These are phyloP conservation scores for Yamadazyma sp. DNA, from an alignment of 1,139 yeast species.

Conservation along the genomic window DNA sequence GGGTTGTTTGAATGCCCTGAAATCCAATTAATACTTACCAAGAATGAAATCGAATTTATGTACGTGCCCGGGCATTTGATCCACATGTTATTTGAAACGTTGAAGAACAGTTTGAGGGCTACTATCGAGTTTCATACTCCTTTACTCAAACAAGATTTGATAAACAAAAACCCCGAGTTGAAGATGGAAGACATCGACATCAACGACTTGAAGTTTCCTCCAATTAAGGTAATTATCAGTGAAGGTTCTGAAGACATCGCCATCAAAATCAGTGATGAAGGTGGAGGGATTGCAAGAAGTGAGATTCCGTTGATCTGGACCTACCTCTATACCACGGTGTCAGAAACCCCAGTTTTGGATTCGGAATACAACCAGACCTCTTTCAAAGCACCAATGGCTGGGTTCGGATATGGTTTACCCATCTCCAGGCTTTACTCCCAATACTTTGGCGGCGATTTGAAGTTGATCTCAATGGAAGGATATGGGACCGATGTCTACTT, in stretches of 20 bases:
- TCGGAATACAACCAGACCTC: constrained; percentile 55
- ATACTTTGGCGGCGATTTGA: constrained; percentile 89
- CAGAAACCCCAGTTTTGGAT: constrained; percentile 68
- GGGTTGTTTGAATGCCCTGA: constrained; percentile 81
- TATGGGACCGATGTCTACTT: constrained; percentile 92
- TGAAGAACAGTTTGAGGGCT: constrained; percentile 81
- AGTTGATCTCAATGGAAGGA: constrained; percentile 88
- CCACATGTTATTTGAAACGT: constrained; percentile 83
- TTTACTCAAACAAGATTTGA: constrained; percentile 35
- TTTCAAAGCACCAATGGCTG: constrained; percentile 91
- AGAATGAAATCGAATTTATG: constrained; percentile 69
- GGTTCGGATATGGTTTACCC: constrained; percentile 90
- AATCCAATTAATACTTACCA: constrained; percentile 72
- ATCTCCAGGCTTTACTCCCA: constrained; percentile 83
- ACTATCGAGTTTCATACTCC: constrained; percentile 75
- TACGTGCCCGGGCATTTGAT: constrained; percentile 89
- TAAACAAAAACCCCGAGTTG: constrained; percentile 43
- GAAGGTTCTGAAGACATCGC: constrained; percentile 92
- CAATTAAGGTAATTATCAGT: constrained; percentile 85
- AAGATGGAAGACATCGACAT: constrained; percentile 47
- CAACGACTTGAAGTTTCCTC: constrained; percentile 73
- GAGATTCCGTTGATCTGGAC: constrained; percentile 90
- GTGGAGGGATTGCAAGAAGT: constrained; percentile 88
- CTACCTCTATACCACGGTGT: constrained; percentile 84
- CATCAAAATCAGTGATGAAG: constrained; percentile 90